Base-by-base conservation (phyloP, 2,329 filamentous ascomycete species). In the Aspergillus flavus region DNA sequence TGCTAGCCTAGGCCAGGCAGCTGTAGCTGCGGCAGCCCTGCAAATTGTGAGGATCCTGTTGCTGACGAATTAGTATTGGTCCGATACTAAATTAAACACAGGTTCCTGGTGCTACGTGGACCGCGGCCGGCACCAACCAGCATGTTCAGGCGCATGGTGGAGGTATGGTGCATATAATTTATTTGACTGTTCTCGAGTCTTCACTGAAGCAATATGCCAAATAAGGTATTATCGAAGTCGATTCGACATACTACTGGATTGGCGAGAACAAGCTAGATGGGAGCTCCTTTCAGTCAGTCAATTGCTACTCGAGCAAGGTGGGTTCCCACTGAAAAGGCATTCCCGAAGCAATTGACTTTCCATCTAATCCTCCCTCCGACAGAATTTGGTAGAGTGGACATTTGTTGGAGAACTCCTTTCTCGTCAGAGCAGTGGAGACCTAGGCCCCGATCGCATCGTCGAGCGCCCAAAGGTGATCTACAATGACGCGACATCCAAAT, bases 231-330 rank as follows among this genome's bases (percentile, higher is more conserved):
- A 83, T 89, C 70, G 79, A 85, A 68, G 84, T 85, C 1, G 80
- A 82, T 50, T 80, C 79, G 11, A 84, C 82, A 0, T 91, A 87
- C 78, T 91, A 91, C 77, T 83, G 88, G 77, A 85, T 91, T 39
- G 89, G 89, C 19, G 89, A 91, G 73, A 89, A 91, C 76, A 91
- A 91, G 73, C 85, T 86, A 1, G 77, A 84, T n/a, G 87, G 88
- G 28, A 83, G 80, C 1, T 76, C 80, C 0, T 91, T 91, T 73
- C 84, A 86, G 63, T 87, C 87, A 58, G 80, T 91, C 68, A 90
- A 90, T 73, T 91, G 89, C 76, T 91, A 91, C 74, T 86, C 85
- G 0, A 89, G 86, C 16, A 80, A 79, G 14, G 81, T 64, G 12
- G 0, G 43, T 10, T 16, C 10, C 11, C 0, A 23, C 23, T 12